A percentile compares a stretch with the other conserved stretches of the same genome.
Evolutionary conservation across 805 yeast species (phyloP).

Genomic region (Lachancea quebecensis): DNA sequence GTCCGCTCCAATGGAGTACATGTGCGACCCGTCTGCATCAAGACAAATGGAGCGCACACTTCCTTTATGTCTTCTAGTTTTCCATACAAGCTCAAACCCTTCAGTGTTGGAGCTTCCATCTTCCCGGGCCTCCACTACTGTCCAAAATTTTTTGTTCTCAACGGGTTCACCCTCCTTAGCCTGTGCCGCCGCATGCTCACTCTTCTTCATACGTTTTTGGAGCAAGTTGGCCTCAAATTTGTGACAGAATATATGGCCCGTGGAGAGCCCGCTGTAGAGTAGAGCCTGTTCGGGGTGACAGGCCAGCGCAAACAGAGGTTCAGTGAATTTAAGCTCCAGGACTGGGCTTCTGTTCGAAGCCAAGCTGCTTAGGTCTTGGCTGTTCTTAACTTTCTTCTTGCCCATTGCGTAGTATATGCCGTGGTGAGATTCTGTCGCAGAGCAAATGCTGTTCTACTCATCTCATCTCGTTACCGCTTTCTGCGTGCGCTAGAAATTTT

Average conservation of each 20-base stretch:
- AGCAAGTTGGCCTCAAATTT: slow-evolving; percentile 48
- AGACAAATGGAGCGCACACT: slow-evolving; percentile 71
- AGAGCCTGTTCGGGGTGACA: slow-evolving; percentile 71
- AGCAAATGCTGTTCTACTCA: background rate
- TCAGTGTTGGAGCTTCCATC: slow-evolving; percentile 9
- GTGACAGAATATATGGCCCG: slow-evolving; percentile 66
- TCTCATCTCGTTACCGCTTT: background rate
- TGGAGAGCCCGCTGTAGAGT: slow-evolving; percentile 66
- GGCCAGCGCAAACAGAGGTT: slow-evolving; percentile 68
- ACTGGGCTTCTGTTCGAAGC: slow-evolving; percentile 26
- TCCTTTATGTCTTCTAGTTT: slow-evolving; percentile 84
- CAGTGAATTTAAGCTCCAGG: slow-evolving; percentile 37
- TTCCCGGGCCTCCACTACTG: slow-evolving; percentile 2
- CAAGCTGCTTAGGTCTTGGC: slow-evolving; percentile 9
- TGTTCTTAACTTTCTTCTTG: slow-evolving; percentile 7
- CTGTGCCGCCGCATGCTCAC: slow-evolving; percentile 10
- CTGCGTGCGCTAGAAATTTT: background rate
- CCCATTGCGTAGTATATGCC: slow-evolving; percentile 3
- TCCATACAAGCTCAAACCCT: slow-evolving; percentile 50
- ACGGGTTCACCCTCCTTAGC: slow-evolving; percentile 15
- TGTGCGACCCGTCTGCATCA: slow-evolving; percentile 41
- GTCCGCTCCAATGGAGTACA: slow-evolving; percentile 76
- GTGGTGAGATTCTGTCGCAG: too few species aligned
- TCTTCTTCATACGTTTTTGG: slow-evolving; percentile 24
- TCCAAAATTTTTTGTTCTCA: slow-evolving; percentile 6